Conservation (phyloP, 441 rosid species). For the Gossypium laxum region DNA sequence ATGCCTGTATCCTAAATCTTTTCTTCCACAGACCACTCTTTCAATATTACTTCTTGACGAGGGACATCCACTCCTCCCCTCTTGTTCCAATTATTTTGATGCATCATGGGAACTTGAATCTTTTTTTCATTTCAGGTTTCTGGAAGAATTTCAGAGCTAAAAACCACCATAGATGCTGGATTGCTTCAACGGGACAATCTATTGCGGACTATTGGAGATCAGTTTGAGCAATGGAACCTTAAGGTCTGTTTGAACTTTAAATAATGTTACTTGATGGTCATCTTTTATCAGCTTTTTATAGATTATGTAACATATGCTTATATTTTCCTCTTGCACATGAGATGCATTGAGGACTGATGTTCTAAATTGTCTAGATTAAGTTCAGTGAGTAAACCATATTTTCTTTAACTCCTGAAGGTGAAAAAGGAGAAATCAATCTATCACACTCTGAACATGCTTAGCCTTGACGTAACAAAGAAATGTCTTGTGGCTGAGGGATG, state of each 20-base stretch:
- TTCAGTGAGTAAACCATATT: not conserved
- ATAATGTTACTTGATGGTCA: constrained; percentile 10
- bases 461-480: constrained; percentile 67
- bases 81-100: not conserved
- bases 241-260: constrained; percentile 39
- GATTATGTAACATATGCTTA: constrained; percentile 5
- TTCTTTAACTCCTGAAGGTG: constrained; percentile 37
- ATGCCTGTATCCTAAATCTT: not conserved
- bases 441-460: constrained; percentile 67
- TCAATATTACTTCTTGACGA: not conserved
- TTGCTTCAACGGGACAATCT: constrained; percentile 42
- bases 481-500: constrained; percentile 77
- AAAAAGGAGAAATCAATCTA: constrained; percentile 66
- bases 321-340: not conserved
- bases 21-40: not conserved
- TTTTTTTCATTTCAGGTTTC: constrained; percentile 45
- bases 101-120: not conserved
- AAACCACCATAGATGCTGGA: constrained; percentile 63
- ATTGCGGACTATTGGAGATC: constrained; percentile 56
- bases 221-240: constrained; percentile 66
- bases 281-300: not conserved
- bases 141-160: constrained; percentile 58
- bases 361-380: not conserved
- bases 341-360: constrained; percentile 6
- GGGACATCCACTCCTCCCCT: not conserved